Evolutionary conservation across 805 yeast species (phyloP), one percentile per base, ranked within the genome.

Genomic region (Blastobotrys parvus): DNA sequence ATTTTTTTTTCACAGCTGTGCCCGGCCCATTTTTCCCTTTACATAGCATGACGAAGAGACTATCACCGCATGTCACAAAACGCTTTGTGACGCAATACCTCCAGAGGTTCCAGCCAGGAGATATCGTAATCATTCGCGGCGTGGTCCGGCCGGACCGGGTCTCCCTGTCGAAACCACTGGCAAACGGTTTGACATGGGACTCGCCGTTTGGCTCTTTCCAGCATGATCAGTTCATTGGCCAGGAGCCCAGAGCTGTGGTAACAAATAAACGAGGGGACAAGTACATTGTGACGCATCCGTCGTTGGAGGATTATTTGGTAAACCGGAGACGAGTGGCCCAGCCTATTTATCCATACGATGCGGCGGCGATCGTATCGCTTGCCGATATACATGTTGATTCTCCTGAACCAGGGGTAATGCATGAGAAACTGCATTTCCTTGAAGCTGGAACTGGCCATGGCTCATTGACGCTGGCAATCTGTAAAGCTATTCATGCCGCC

Each of bases 391-490:
- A 71, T 47, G 52, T 69, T 4, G 49, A 45, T 7, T n/a, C 22
- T 5, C 29, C 36, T 3, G 33, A n/a, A 3, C 39, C 42, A 7
- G n/a, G 16, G 16, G 39, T 17, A 4, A 27, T 16, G 20, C 7
- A 33, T 51, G 38, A 39, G 35, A 71, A 72, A 1, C 42, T 60
- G 8, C 74, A 72, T 40, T 66, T 64, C 44, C 54, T 73, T 16
- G 78, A 73, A 49, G 76, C 76, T 1, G 78, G 78, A 3, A 74
- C 78, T 2, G 78, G 78, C 1, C 77, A 72, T 55, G 78, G 78
- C 0, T 71, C 77, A 2, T 51, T 73, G 38, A 60, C 74, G 3
- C 41, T 73, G 35, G 70, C 72, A 6, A 67, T 73, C 13, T 62
- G 69, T 19, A 63, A 59, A 20, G 59, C 57, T 13, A 51, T 73